These are phyloP conservation scores for Euphorbia schlechtendalii DNA, from an alignment of 441 rosid species.

Conservation along the genomic window DNA sequence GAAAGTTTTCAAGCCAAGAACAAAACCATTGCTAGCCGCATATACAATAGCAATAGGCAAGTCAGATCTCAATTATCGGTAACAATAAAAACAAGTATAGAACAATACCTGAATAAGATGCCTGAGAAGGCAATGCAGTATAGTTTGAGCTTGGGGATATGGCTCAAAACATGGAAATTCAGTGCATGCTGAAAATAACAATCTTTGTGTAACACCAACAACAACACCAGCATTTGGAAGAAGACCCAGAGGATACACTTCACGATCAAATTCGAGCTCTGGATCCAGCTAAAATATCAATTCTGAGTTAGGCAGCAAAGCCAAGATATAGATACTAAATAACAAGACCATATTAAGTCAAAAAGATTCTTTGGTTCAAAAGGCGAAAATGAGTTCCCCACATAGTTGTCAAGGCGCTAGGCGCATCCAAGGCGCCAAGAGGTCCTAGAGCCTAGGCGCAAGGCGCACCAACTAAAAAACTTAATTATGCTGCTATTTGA, in stretches of 20 bases:
- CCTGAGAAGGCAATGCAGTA: conserved; percentile 89
- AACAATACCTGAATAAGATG: conserved; percentile 91
- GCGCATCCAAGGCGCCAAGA: too few relatives aligned
- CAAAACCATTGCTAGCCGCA: conserved; percentile 6
- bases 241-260: conserved; percentile 94
- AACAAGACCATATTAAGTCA: conserved; percentile 13
- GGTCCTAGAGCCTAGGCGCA: too few relatives aligned
- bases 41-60: background rate
- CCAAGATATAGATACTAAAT: conserved; percentile 8
- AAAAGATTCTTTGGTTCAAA: background rate
- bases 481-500: too few relatives aligned
- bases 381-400: background rate
- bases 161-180: conserved; percentile 99
- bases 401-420: too few relatives aligned
- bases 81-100: background rate
- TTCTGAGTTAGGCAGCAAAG: conserved; percentile 20
- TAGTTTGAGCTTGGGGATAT: conserved; percentile 96
- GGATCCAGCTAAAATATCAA: conserved; percentile 78
- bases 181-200: conserved; percentile 92
- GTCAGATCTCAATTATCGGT: background rate
- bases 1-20: conserved; percentile 2
- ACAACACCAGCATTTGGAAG: conserved; percentile 95
- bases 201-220: conserved; percentile 93
- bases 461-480: too few relatives aligned
- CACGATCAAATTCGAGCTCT: conserved; percentile 96